Evolutionary conservation across 148 eudicot genomes (phyloP).

Genomic region (Vaccinium vitisidaea): DNA sequence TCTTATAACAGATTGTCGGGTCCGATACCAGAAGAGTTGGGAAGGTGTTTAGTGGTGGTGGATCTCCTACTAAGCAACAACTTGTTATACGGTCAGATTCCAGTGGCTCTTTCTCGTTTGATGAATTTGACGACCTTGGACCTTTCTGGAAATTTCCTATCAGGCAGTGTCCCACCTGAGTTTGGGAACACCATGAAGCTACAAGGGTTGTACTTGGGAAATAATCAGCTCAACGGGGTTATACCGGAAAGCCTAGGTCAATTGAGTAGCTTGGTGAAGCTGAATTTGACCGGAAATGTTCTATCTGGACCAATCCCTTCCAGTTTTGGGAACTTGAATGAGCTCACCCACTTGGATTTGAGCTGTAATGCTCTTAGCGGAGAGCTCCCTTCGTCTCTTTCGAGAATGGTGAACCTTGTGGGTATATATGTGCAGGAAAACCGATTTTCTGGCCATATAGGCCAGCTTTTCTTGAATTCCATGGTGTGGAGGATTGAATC

Average conservation of each 20-base stretch:
- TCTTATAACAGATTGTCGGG: conserved; percentile 43
- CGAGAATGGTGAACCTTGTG: conserved; percentile 48
- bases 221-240: conserved; percentile 39
- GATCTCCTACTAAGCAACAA: conserved; percentile 49
- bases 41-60: conserved; percentile 40
- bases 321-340: conserved; percentile 34
- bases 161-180: conserved; percentile 38
- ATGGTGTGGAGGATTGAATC: conserved; percentile 40
- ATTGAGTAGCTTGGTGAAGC: conserved; percentile 41
- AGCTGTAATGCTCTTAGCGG: conserved; percentile 38
- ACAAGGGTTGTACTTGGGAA: conserved; percentile 47
- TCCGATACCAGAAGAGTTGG: conserved; percentile 44
- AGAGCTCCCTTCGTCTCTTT: conserved; percentile 37
- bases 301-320: conserved; percentile 42
- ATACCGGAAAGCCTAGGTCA: conserved; percentile 43
- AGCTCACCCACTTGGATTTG: conserved; percentile 50
- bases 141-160: conserved; percentile 36
- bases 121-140: conserved; percentile 46
- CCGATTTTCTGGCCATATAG: conserved; percentile 35
- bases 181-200: conserved; percentile 32
- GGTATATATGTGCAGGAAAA: conserved; percentile 44
- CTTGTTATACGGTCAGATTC: conserved; percentile 43
- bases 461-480: conserved; percentile 29
- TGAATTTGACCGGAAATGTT: conserved; percentile 44
- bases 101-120: conserved; percentile 33